Evolutionary conservation across 2,329 filamentous ascomycete genomes (phyloP), one percentile per base, ranked within the genome.

Genomic region (Colletotrichum nymphaeae): DNA sequence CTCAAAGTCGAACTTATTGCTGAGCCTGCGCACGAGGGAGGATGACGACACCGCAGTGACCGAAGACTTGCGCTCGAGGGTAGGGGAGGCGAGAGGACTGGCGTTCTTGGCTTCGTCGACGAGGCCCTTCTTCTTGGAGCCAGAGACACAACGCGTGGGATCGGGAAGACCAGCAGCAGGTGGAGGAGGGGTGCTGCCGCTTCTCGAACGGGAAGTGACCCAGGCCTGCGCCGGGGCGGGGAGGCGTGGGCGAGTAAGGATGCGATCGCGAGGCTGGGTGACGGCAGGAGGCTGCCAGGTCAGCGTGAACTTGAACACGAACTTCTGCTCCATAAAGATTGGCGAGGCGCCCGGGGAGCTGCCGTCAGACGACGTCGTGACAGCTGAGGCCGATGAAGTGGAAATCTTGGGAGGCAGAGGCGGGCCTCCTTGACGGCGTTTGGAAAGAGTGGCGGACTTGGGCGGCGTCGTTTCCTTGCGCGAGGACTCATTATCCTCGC

Each of bases 241-340:
- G 4, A 97, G 87, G 14, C 92, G 88, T 1, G 94, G 94, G 5
- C 91, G 88, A 26, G 87, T 87, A 24, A 95, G 85, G n/a, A 92
- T 87, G 3, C 91, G 89, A 53, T 92, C 89, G 3, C 88, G 89
- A 0, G 86, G 84, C 65, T 89, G 86, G 75, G 88, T 86, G 24
- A 86, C 81, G 28, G 88, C 88, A 6, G 83, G 79, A 62, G 87
- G 83, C 53, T 91, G 87, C 87, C 90, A 93, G 73, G 93, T 92
- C 2, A 95, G 87, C 11, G 92, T 90, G 78, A 95, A 95, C 74
- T 92, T 93, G 85, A 95, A 95, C 73, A 90, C 87, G 78, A 90
- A 94, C 75, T 87, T 85, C 79, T 88, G 83, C 79, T 89, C 83
- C 76, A 90, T 87, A 72, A 83, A 89, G 6, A 88, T 83, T 0